phyloP scores from a whole-genome alignment of 2,329 filamentous ascomycete species.

The Sphaerulina musiva region DNA sequence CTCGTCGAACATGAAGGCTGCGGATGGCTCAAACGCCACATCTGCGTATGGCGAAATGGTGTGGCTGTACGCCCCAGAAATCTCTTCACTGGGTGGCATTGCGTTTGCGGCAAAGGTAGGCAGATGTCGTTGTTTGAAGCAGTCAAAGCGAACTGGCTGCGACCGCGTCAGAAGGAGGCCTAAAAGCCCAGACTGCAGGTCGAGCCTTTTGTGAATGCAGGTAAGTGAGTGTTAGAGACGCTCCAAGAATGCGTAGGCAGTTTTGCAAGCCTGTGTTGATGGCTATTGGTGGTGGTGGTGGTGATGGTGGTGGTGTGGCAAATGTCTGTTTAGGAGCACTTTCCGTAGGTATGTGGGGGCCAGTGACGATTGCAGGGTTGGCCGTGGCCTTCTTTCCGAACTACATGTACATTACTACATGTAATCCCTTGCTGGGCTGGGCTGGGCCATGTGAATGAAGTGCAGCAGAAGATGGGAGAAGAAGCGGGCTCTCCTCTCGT shows the following conservation, averaged over 20 bases:
- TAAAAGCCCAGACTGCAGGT: constrained; percentile 4
- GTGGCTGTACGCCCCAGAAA: not conserved
- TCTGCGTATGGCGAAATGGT: constrained; percentile 15
- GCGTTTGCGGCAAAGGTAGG: not conserved
- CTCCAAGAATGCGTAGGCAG: not conserved
- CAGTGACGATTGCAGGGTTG: not conserved
- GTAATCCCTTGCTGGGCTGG: no score
- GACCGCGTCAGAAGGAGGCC: constrained; percentile 1
- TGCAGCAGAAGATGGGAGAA: no score
- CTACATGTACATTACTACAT: no score
- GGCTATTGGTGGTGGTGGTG: not conserved
- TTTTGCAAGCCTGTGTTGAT: not conserved
- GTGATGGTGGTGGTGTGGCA: not conserved
- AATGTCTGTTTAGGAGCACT: not conserved
- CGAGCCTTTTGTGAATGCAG: not conserved
- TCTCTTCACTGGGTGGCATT: not conserved
- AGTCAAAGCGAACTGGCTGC: not conserved
- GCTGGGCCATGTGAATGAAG: no score
- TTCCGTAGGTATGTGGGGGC: not conserved
- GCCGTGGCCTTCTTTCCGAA: not conserved
- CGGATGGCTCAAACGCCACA: constrained; percentile 25
- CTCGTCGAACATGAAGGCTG: constrained; percentile 25
- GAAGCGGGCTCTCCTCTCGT: no score
- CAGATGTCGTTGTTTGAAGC: not conserved
- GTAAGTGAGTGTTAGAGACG: not conserved